Percentiles rank a stretch among this genome's conserved stretches.
These are phyloP conservation scores for Moringa oleifera DNA, from an alignment of 345 rosid species.

Conservation along the genomic window DNA sequence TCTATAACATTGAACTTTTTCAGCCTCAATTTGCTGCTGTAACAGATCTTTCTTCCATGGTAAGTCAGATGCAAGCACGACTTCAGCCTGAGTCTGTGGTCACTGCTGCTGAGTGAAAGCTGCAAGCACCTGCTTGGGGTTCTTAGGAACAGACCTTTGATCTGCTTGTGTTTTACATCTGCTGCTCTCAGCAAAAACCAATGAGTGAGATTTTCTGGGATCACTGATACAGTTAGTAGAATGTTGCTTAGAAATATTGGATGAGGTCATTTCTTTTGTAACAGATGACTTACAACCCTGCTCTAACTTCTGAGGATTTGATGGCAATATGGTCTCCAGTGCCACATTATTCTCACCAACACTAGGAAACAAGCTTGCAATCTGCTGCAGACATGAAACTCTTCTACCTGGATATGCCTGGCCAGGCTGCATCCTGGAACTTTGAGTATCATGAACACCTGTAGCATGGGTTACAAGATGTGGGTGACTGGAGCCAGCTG, in stretches of 20 bases:
- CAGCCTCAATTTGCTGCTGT: constrained; percentile 1
- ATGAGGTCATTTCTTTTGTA: not conserved
- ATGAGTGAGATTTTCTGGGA: constrained; percentile 5
- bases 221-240: not conserved
- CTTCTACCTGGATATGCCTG: not conserved
- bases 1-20: constrained; percentile 2
- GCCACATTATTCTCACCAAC: not conserved
- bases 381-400: constrained; percentile 4
- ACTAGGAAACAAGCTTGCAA: constrained; percentile 4
- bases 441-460: constrained; percentile 1
- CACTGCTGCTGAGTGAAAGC: constrained; percentile 13
- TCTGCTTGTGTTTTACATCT: constrained; percentile 9
- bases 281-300: not conserved
- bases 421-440: not conserved
- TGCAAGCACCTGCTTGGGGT: constrained; percentile 18
- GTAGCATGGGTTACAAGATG: not conserved
- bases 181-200: constrained; percentile 1
- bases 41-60: constrained; percentile 3
- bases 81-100: constrained; percentile 8
- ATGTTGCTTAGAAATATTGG: not conserved
- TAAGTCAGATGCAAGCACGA: not conserved
- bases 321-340: constrained; percentile 1
- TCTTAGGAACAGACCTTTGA: constrained; percentile 15
- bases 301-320: constrained; percentile 6
- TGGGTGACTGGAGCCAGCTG: not conserved